These are phyloP conservation scores for Malassezia restricta DNA, from an alignment of 1,284 basidiomycete species.

Conservation along the genomic window DNA sequence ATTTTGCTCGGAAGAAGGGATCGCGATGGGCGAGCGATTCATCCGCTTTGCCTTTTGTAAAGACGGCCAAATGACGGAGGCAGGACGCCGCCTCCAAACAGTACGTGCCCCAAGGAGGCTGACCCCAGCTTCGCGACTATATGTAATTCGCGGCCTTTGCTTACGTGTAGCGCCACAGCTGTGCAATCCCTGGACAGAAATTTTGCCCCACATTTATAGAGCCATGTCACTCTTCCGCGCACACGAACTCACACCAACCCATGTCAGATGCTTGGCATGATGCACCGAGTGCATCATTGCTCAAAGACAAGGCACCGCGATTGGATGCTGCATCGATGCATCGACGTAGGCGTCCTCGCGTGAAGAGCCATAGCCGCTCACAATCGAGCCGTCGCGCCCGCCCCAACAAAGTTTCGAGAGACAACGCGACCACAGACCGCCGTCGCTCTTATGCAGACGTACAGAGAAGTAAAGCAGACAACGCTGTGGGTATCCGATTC, in stretches of 20 bases:
- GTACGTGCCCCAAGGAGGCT: conserved; percentile 9
- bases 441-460: neutral
- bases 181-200: neutral
- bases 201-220: neutral
- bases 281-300: too few species aligned
- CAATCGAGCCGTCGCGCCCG: too few species aligned
- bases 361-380: too few species aligned
- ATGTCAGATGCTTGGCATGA: too few species aligned
- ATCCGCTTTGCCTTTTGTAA: conserved; percentile 43
- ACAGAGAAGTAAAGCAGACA: neutral
- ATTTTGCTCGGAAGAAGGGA: conserved; percentile 31
- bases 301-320: too few species aligned
- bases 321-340: too few species aligned
- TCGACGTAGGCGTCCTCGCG: too few species aligned
- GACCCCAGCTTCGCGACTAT: conserved; percentile 1
- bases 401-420: too few species aligned
- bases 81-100: conserved; percentile 25
- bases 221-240: too few species aligned
- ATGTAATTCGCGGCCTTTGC: neutral
- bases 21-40: conserved; percentile 24
- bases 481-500: neutral
- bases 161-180: neutral
- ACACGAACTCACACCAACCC: too few species aligned
- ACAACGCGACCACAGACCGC: too few species aligned
- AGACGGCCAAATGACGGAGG: conserved; percentile 32